These are phyloP conservation scores for Penicillium canariense DNA, from an alignment of 495 filamentous ascomycete species.

Conservation along the genomic window DNA sequence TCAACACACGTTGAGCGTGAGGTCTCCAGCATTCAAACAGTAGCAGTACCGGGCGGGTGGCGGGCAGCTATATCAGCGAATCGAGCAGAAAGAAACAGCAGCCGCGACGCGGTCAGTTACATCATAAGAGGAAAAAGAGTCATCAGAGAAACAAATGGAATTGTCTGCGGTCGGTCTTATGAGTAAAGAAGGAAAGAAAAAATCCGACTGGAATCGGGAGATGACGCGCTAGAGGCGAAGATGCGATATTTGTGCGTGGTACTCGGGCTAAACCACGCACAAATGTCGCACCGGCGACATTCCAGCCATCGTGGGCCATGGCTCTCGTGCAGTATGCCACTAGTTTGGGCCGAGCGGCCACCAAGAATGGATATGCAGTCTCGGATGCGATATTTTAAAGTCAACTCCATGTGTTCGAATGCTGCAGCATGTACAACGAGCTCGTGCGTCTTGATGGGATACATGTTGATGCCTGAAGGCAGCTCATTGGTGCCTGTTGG, in stretches of 20 bases:
- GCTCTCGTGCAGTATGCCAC: conserved; percentile 15
- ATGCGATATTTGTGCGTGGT: conserved; percentile 43
- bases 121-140: conserved; percentile 8
- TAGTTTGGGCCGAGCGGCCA: background rate
- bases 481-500: background rate
- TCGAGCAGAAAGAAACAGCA: conserved; percentile 1
- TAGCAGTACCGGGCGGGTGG: conserved; percentile 8
- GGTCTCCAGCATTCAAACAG: background rate
- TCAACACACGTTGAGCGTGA: background rate
- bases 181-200: conserved; percentile 22
- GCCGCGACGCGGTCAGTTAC: conserved; percentile 7
- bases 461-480: background rate
- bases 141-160: conserved; percentile 1
- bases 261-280: conserved; percentile 34
- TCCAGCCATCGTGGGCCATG: conserved; percentile 21
- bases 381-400: background rate
- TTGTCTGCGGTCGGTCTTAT: conserved; percentile 3
- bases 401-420: conserved; percentile 3
- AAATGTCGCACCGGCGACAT: conserved; percentile 39
- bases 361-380: conserved; percentile 1
- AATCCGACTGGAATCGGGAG: conserved; percentile 7
- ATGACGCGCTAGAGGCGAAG: conserved; percentile 8
- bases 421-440: background rate
- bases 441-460: background rate
- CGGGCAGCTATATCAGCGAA: conserved; percentile 9